Evolutionary conservation across 169 alveolate genomes (phyloP), one percentile per base, ranked within the genome.

Genomic region (Plasmodium chabaudi): DNA sequence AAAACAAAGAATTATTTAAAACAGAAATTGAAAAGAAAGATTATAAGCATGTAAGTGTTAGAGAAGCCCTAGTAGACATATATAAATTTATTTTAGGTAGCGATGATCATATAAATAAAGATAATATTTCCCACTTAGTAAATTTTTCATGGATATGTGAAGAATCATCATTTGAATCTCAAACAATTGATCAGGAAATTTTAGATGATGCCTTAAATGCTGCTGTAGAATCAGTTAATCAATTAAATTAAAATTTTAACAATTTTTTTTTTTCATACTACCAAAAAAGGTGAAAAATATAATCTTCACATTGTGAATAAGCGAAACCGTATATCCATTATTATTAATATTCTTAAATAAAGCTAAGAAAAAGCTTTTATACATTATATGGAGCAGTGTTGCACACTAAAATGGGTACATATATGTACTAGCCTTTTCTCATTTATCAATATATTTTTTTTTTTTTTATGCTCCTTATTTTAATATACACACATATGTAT

Each of bases 1-100:
- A 97, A 89, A 98, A 99, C 68, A 96, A 96, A 77, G 97, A 96
- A 86, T 74, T 95, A 68, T 98, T 97, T 17, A 97, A 97, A 93
- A 97, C 98, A 17, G 99, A 97, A 87, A 73, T 98, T 21, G 99
- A 97, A 82, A 98, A 95, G 69, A 60, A 93, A 10, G 61, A 92
- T 64, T 88, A 74, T 34, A 92, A 84, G 39, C 68, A 74, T 44
- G 42, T 92, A 27, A 64, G 87, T 9, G 93, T 84, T 42, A 88
- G 84, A 39, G 95, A 92, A 21, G 86, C 92, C 12, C 55, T 87
- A 47, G 67, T 70, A 7, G 88, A 87, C 39, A 87, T 87, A 1
- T 74, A 74, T 39, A 74, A 74, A 39, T 44, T 74, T n/a, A 74
- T 74, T 1, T 47, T 74, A 42, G 61, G 74, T 27, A 74, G 74